Conservation (phyloP, 768 basidiomycete genomes). For the Rhodotorula toruloides region DNA sequence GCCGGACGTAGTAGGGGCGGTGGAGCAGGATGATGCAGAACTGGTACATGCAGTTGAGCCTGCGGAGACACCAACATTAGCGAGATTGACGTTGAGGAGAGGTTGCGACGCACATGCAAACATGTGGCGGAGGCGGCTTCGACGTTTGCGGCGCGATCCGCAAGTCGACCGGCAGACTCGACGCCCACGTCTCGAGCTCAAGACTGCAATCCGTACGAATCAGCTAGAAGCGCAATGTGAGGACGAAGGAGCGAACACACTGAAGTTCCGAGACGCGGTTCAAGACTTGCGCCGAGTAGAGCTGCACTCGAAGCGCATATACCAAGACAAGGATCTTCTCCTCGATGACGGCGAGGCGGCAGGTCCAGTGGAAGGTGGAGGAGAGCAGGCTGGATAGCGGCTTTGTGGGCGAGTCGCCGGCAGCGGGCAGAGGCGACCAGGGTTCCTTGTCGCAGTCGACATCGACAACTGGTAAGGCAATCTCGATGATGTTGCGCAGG, state of each 20-base stretch:
- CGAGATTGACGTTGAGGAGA: neutral
- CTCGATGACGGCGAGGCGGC: constrained; percentile 19
- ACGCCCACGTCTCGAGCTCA: constrained; percentile 21
- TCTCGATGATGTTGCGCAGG: constrained; percentile 10
- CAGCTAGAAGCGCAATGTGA: too few species aligned
- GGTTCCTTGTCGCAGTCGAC: constrained; percentile 1
- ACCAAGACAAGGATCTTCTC: constrained; percentile 18
- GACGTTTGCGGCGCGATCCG: constrained; percentile 16
- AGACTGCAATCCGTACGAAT: neutral
- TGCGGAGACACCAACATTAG: neutral
- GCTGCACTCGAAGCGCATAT: constrained; percentile 4
- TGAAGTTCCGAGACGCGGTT: constrained; percentile 15
- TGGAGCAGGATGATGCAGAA: constrained; percentile 61
- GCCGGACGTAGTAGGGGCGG: constrained; percentile 51
- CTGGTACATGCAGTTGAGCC: constrained; percentile 58
- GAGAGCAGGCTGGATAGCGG: neutral
- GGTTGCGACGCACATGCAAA: constrained; percentile 45
- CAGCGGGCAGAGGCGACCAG: neutral
- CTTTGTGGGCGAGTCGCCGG: neutral
- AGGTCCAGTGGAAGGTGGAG: constrained; percentile 16
- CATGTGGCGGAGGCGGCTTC: constrained; percentile 45
- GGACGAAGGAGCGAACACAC: neutral
- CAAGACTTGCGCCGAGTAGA: neutral
- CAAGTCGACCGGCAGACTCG: neutral
- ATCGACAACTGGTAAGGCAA: constrained; percentile 17